A percentile compares a stretch with the other conserved stretches of the same genome.
Evolutionary conservation across 2,329 filamentous ascomycete species (phyloP).

Genomic region (Thermothelomyces thermophilus): DNA sequence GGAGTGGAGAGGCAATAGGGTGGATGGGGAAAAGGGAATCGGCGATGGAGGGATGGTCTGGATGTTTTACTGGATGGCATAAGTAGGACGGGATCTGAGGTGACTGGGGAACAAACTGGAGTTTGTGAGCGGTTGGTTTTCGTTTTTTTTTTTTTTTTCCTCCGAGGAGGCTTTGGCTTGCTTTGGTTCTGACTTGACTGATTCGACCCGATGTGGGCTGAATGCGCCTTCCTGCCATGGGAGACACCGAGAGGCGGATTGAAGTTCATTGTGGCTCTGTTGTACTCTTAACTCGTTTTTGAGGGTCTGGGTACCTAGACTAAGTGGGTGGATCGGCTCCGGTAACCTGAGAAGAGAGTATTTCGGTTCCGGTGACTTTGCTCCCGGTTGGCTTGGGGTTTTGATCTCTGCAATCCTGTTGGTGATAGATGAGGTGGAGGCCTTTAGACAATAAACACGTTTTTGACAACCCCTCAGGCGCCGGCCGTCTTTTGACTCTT

Average conservation of each 20-base stretch:
- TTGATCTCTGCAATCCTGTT: too few relatives aligned
- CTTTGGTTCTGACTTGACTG: background rate
- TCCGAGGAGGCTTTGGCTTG: too few relatives aligned
- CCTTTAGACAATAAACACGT: too few relatives aligned
- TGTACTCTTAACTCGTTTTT: background rate
- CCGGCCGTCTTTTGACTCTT: too few relatives aligned
- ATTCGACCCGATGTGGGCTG: background rate
- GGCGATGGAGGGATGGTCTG: background rate
- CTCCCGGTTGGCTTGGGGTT: too few relatives aligned
- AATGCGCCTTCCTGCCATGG: background rate
- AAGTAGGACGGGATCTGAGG: background rate
- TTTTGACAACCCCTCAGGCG: too few relatives aligned
- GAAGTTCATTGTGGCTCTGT: background rate
- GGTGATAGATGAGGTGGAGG: too few relatives aligned
- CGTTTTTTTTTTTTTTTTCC: background rate
- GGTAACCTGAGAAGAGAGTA: background rate
- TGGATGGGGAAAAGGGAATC: background rate
- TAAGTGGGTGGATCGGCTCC: background rate
- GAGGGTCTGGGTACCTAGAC: background rate
- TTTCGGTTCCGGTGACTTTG: too few relatives aligned
- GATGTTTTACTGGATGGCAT: conserved; percentile 8
- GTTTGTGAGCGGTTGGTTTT: background rate
- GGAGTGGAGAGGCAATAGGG: background rate
- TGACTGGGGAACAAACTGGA: background rate
- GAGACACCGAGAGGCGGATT: background rate